Conservation (phyloP, 805 yeast species). For the Komagataella populi region DNA sequence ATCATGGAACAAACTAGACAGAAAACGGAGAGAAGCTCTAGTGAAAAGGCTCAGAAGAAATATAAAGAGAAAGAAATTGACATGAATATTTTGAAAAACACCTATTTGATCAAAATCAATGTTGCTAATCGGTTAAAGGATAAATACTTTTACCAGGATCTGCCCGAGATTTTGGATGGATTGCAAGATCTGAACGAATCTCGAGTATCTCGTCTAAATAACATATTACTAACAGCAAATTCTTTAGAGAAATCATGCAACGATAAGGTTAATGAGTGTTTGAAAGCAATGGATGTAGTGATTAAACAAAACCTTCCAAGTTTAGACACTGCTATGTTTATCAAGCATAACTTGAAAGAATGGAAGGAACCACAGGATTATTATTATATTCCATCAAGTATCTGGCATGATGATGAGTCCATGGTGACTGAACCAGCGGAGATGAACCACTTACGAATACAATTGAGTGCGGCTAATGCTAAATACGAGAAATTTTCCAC, state of each 20-base stretch:
- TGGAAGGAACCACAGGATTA: slow-evolving; percentile 89
- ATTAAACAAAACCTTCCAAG: slow-evolving; percentile 58
- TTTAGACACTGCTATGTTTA: slow-evolving; percentile 80
- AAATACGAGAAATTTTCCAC: slow-evolving; percentile 26
- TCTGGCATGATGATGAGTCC: slow-evolving; percentile 94
- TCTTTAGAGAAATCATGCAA: slow-evolving; percentile 42
- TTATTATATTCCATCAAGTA: slow-evolving; percentile 72
- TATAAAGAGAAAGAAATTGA: slow-evolving; percentile 51
- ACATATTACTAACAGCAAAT: slow-evolving; percentile 48
- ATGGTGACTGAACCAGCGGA: slow-evolving; percentile 47
- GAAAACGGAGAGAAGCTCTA: slow-evolving; percentile 47
- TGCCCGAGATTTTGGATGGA: slow-evolving; percentile 81
- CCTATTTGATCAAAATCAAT: slow-evolving; percentile 66
- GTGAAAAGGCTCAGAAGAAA: slow-evolving; percentile 36
- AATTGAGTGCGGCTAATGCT: slow-evolving; percentile 26
- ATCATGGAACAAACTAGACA: slow-evolving; percentile 69
- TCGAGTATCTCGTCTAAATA: slow-evolving; percentile 59
- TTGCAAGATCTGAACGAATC: slow-evolving; percentile 76
- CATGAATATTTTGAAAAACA: slow-evolving; percentile 84
- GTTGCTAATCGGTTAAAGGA: slow-evolving; percentile 87
- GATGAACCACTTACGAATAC: slow-evolving; percentile 38
- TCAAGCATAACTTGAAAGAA: slow-evolving; percentile 62
- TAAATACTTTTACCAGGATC: slow-evolving; percentile 82
- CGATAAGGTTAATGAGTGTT: slow-evolving; percentile 24
- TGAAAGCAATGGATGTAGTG: slow-evolving; percentile 38